Evolutionary conservation across 106 monocot species (phyloP), one percentile per base, ranked within the genome.

Genomic region (Platanthera guangdongensis): DNA sequence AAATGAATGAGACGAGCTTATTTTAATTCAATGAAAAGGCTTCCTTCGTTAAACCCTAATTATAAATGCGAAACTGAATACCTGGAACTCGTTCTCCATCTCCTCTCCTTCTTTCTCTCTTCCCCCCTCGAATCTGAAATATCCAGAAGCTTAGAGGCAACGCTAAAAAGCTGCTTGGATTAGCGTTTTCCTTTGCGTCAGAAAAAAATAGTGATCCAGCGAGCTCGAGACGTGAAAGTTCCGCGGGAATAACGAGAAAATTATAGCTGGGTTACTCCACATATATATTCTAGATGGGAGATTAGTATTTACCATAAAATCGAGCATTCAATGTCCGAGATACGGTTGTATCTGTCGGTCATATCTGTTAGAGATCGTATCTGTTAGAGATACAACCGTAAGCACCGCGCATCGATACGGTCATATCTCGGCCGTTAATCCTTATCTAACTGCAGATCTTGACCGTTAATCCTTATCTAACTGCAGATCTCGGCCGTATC

Each of bases 81-180:
- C 67, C 67, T 67, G 67, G 67, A 67, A 67, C 32, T 67, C 67
- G 67, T 67, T 67, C 67, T 67, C 67, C 67, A 67, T 67, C 67
- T 67, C 67, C 67, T 11, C 39, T 25, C 9, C 67, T 21, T 55
- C 6, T 60, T 39, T 39, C 39, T 39, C 39, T 39, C 39, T 39
- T 39, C 39, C 39, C 39, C 39, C 39, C 22, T 67, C 67, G 63
- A 39, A 11, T 67, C 67, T 8, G 67, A 67, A 67, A 67, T 39
- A 67, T 39, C 67, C 8, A 60, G 10, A 67, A 67, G 32, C 32
- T 25, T 67, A 4, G 67, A 67, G 4, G 25, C 28, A 65, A 67
- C 32, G 67, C 67, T 39, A 39, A 39, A 30, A 39, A 13, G 67
- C 4, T 1, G 67, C 39, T 22, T 67, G 30, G 18, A 8, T 64